These are phyloP conservation scores for Ceratocystis diversiconidia DNA, from an alignment of 2,329 filamentous ascomycete genomes.

Conservation along the genomic window DNA sequence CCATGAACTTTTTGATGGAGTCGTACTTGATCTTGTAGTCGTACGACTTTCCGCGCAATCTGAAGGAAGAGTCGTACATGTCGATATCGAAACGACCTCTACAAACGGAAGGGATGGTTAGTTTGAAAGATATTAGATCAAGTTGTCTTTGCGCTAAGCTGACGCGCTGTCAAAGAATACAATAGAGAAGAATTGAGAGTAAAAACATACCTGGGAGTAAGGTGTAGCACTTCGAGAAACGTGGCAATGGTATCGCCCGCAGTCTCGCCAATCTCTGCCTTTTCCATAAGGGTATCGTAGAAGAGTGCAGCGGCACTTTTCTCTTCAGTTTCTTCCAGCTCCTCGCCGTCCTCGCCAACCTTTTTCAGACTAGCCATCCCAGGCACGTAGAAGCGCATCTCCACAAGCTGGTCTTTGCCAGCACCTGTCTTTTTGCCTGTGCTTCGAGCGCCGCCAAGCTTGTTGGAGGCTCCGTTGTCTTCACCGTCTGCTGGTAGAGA, in stretches of 20 bases:
- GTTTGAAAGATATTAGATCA: not conserved
- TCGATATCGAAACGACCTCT: conserved; percentile 99
- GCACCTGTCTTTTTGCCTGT: conserved; percentile 83
- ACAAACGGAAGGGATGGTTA: conserved; percentile 23
- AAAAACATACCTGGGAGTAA: conserved; percentile 62
- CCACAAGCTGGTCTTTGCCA: conserved; percentile 81
- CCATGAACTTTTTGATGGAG: conserved; percentile 96
- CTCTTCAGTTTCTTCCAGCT: conserved; percentile 58
- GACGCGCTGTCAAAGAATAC: no score
- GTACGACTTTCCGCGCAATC: conserved; percentile 94
- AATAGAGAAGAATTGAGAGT: conserved; percentile 16
- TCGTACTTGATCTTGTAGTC: conserved; percentile 99
- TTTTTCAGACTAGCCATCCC: conserved; percentile 73
- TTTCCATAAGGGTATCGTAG: conserved; percentile 94
- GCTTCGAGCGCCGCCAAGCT: conserved; percentile 56
- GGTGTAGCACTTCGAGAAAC: conserved; percentile 90
- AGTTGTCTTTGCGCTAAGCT: no score
- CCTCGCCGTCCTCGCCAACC: conserved; percentile 43
- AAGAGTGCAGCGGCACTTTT: conserved; percentile 95
- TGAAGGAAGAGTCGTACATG: conserved; percentile 97
- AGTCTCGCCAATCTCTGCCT: conserved; percentile 96
- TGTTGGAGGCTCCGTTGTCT: conserved; percentile 53
- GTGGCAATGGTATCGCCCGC: conserved; percentile 97
- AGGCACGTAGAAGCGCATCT: conserved; percentile 98
- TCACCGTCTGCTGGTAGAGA: conserved; percentile 57